Percentiles rank a stretch among this genome's conserved stretches.
Evolutionary conservation across 2,329 filamentous ascomycete genomes (phyloP).

Genomic region (Sporothrix curviconia): DNA sequence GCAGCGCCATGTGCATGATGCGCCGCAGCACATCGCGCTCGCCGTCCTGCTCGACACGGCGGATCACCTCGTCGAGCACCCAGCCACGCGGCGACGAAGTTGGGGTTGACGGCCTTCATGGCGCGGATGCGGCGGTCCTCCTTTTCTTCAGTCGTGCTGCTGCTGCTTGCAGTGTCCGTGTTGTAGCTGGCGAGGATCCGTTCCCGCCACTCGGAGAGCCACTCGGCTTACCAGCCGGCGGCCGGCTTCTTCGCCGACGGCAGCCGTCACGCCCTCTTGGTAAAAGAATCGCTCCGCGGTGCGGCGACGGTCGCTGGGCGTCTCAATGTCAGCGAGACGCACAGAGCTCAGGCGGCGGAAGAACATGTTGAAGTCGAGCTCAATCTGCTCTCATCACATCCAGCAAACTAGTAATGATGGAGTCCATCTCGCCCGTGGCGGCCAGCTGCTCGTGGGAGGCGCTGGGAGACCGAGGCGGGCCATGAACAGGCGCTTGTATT

Average conservation of each 20-base stretch:
- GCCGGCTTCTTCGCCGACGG: slow-evolving; percentile 54
- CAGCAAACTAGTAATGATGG: slow-evolving; percentile 72
- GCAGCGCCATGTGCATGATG: slow-evolving; percentile 74
- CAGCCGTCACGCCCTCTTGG: slow-evolving; percentile 55
- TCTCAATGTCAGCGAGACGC: slow-evolving; percentile 55
- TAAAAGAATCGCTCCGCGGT: slow-evolving; percentile 73
- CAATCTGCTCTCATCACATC: slow-evolving; percentile 73
- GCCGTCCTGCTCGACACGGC: slow-evolving; percentile 74
- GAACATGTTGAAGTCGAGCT: slow-evolving; percentile 91
- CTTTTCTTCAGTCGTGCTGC: not conserved
- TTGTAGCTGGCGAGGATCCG: slow-evolving; percentile 59
- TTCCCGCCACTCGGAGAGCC: slow-evolving; percentile 73
- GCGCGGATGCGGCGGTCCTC: slow-evolving; percentile 44
- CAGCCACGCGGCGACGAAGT: slow-evolving; percentile 85
- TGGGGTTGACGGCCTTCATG: slow-evolving; percentile 88
- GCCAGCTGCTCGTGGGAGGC: slow-evolving; percentile 29
- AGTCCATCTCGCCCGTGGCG: slow-evolving; percentile 70
- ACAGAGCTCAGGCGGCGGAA: slow-evolving; percentile 72
- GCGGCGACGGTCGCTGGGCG: slow-evolving; percentile 56
- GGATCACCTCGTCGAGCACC: slow-evolving; percentile 90
- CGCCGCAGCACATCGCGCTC: slow-evolving; percentile 72
- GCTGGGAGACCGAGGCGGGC: slow-evolving; percentile 61
- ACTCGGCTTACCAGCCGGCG: slow-evolving; percentile 62
- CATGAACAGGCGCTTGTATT: slow-evolving; percentile 84
- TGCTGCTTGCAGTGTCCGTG: slow-evolving; percentile 44